Evolutionary conservation across 495 filamentous ascomycete species (phyloP), one percentile per base, ranked within the genome.

Genomic region (Aspergillus bertholletiae): DNA sequence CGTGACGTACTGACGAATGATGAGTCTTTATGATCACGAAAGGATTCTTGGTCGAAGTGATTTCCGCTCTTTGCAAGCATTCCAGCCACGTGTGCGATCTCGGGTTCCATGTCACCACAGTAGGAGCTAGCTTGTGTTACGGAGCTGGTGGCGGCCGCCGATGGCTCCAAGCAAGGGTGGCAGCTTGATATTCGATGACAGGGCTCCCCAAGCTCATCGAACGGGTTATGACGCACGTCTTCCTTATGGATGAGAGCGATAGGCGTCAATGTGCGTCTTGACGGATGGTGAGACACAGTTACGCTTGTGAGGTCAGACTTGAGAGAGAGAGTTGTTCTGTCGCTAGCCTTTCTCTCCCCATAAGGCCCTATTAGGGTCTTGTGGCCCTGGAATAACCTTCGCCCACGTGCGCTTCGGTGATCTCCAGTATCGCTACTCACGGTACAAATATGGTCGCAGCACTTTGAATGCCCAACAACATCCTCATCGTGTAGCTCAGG

Each of bases 221-320:
- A 61, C 15, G 57, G 57, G 37, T 57, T 56, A 18, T 52, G 48
- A 39, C 41, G 37, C n/a, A n/a, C 35, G 18, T 18, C 2, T 1
- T 54, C 53, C 45, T 43, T 44, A 28, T 60, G 46, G 2, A 44
- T 56, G 5, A 62, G 37, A 17, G 49, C 23, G 28, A 68, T 60
- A 8, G 64, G 63, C 39, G 54, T 60, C 11, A 55, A 58, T 7
- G 58, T 48, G 15, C 53, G 61, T 30, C 58, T 67, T 15, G 67
- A 67, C 7, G 67, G 63, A 49, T 60, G 61, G 30, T 55, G 70
- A 49, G 48, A 62, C 8, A 75, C 64, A n/a, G 72, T 75, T 15
- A 35, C 49, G 7, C 41, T 63, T 1, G 66, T 73, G 5, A 53
- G 45, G 6, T 59, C 57, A 8, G 74, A 74, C 21, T 67, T 54